Conservation (phyloP, 2,329 filamentous ascomycete species). For the Monilinia aucupariae region DNA sequence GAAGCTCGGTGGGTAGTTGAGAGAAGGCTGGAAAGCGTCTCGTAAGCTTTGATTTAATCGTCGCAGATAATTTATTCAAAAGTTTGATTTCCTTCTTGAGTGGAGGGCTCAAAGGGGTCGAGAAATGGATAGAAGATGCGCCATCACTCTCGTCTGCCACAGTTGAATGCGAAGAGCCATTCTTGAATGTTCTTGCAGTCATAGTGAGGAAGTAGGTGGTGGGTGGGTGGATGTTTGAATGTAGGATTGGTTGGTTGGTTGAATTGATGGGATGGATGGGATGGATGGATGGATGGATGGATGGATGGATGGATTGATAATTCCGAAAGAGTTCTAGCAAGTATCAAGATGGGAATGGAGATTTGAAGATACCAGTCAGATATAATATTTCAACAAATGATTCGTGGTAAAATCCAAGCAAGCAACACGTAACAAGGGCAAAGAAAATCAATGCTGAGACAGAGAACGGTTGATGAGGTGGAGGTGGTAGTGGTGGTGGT, state of each 20-base stretch:
- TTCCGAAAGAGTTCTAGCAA: neutral
- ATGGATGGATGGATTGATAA: neutral
- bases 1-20: slow-evolving; percentile 29
- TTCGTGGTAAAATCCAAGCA: neutral
- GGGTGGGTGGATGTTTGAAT: neutral
- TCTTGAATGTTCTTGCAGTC: neutral
- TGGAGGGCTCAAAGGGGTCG: neutral
- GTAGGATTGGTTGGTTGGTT: neutral
- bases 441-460: too few relatives aligned
- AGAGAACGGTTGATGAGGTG: too few relatives aligned
- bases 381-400: neutral
- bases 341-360: neutral
- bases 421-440: too few relatives aligned
- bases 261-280: too few relatives aligned
- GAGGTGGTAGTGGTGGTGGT: too few relatives aligned
- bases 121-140: neutral
- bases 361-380: neutral
- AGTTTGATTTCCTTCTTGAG: neutral
- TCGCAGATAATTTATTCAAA: neutral
- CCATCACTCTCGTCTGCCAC: slow-evolving; percentile 36
- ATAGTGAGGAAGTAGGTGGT: neutral
- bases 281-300: neutral
- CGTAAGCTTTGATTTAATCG: slow-evolving; percentile 14
- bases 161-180: neutral
- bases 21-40: slow-evolving; percentile 20